phyloP scores from a whole-genome alignment of 176 grass and related monocot species.

The Tillandsia leiboldiana region DNA sequence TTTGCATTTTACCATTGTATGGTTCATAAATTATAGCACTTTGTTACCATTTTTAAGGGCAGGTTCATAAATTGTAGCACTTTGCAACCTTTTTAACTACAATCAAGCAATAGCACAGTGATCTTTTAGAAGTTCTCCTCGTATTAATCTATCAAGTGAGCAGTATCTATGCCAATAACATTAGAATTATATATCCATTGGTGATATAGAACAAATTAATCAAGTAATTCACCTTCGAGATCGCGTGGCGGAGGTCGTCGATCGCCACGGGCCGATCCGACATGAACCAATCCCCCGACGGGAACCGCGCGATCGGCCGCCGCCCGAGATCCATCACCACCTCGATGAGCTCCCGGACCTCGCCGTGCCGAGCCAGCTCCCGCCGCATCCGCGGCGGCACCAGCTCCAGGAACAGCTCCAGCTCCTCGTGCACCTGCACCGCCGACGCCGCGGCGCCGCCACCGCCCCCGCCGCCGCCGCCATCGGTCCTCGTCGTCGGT shows the following conservation, averaged over 20 bases:
- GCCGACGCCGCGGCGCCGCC: neutral
- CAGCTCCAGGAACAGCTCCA: constrained; percentile 81
- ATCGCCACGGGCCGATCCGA: constrained; percentile 51
- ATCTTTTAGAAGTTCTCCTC: too few species aligned
- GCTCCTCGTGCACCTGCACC: constrained; percentile 20
- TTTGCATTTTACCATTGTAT: too few species aligned
- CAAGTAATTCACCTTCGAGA: constrained; percentile 55
- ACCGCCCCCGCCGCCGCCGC: constrained; percentile 1
- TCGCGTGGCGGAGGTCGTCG: constrained; percentile 70
- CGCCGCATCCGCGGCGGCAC: constrained; percentile 69
- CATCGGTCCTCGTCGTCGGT: neutral
- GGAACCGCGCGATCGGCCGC: constrained; percentile 71
- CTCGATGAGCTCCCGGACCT: constrained; percentile 80
- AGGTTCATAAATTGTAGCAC: too few species aligned
- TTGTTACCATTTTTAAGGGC: too few species aligned
- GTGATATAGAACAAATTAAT: too few species aligned
- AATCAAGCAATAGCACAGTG: too few species aligned
- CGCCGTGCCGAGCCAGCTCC: constrained; percentile 48
- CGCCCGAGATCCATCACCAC: constrained; percentile 93
- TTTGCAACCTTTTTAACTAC: too few species aligned
- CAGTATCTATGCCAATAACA: neutral
- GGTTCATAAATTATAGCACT: too few species aligned
- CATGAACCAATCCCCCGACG: constrained; percentile 81
- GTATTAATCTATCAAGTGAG: neutral
- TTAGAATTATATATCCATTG: too few species aligned